Evolutionary conservation across 192 early-diverging fungal species (phyloP).

Genomic region (Mortierella hygrophila): DNA sequence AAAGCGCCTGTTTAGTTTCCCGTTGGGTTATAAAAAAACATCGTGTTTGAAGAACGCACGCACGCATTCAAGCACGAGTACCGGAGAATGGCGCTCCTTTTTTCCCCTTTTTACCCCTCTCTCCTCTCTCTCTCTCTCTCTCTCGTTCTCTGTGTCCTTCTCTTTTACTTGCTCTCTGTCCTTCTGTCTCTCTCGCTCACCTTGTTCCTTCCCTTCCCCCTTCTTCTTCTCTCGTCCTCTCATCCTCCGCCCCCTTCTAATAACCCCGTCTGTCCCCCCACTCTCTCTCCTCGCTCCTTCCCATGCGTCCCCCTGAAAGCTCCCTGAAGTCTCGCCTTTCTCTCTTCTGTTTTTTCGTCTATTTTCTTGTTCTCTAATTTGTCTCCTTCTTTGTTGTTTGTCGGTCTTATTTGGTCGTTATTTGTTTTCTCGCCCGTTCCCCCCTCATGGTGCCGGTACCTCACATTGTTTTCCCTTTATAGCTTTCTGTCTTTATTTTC

Average conservation of each 20-base stretch:
- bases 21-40: background rate
- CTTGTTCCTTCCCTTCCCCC: background rate
- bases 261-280: background rate
- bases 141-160: background rate
- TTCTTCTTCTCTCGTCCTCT: background rate
- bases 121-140: background rate
- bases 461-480: background rate
- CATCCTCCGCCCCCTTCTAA: background rate
- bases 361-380: background rate
- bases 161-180: background rate
- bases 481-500: background rate
- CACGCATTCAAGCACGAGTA: background rate
- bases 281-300: background rate
- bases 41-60: background rate
- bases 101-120: background rate
- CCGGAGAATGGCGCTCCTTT: background rate
- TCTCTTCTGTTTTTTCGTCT: background rate
- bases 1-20: background rate
- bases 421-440: too few relatives aligned
- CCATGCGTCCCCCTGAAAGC: constrained; percentile 7
- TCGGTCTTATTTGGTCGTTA: background rate
- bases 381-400: background rate
- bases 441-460: too few relatives aligned
- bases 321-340: constrained; percentile 6
- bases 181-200: background rate